Evolutionary conservation across 2,329 filamentous ascomycete genomes (phyloP).

Genomic region (Dactylellina sp.): DNA sequence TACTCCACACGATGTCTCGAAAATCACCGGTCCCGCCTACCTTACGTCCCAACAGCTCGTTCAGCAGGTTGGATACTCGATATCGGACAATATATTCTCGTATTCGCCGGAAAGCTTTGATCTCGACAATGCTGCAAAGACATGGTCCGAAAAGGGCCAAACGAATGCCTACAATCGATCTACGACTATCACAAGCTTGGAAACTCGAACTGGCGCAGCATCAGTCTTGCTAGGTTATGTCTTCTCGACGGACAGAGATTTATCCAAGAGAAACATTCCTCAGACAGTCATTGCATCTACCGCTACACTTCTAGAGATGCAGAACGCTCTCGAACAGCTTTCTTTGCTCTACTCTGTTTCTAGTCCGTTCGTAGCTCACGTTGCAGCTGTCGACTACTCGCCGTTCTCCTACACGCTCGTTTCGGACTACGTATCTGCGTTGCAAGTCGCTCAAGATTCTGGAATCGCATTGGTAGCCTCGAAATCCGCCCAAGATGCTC

Average conservation of each 20-base stretch:
- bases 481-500: slow-evolving; percentile 86
- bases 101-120: slow-evolving; percentile 96
- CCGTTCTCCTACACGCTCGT: slow-evolving; percentile 78
- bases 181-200: slow-evolving; percentile 81
- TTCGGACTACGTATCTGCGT: slow-evolving; percentile 83
- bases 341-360: slow-evolving; percentile 90
- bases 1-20: slow-evolving; percentile 56
- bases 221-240: slow-evolving; percentile 94
- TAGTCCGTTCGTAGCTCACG: slow-evolving; percentile 90
- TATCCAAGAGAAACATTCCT: slow-evolving; percentile 88
- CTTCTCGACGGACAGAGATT: slow-evolving; percentile 95
- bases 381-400: slow-evolving; percentile 89
- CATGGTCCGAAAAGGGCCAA: slow-evolving; percentile 78
- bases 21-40: slow-evolving; percentile 87
- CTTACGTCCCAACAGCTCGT: slow-evolving; percentile 91
- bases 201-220: slow-evolving; percentile 89
- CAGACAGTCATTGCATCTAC: slow-evolving; percentile 91
- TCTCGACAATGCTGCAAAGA: slow-evolving; percentile 82
- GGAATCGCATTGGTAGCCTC: slow-evolving; percentile 88
- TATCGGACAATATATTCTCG: slow-evolving; percentile 90
- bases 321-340: slow-evolving; percentile 88
- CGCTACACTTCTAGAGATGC: slow-evolving; percentile 81
- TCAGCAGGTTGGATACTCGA: slow-evolving; percentile 92
- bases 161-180: slow-evolving; percentile 72
- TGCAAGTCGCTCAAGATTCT: slow-evolving; percentile 87